Conservation (phyloP, 352 stramenopile species). For the Thalassiosira livingstoniorum region DNA sequence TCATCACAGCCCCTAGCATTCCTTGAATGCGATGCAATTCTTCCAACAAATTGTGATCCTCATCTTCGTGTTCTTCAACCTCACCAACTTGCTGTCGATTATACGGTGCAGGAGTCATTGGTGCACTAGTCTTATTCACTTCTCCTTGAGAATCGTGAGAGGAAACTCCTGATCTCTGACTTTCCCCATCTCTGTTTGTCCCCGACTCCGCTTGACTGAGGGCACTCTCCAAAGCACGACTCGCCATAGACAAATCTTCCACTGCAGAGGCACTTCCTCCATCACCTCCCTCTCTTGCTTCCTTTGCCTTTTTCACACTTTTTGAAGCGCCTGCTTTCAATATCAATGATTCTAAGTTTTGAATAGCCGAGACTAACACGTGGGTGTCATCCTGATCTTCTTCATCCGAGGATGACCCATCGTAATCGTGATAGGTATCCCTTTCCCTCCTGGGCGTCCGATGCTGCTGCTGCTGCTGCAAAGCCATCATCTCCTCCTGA, state of each 20-base stretch:
- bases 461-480: conserved; percentile 12
- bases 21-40: conserved; percentile 79
- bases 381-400: conserved; percentile 72
- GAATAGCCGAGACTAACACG: conserved; percentile 74
- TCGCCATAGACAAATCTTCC: neutral
- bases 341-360: conserved; percentile 83
- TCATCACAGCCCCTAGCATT: conserved; percentile 71
- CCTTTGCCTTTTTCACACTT: conserved; percentile 10
- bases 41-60: conserved; percentile 52
- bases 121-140: neutral
- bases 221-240: neutral
- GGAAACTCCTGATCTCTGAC: neutral
- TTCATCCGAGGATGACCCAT: conserved; percentile 34
- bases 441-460: neutral
- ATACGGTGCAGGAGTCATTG: neutral
- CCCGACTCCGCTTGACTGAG: neutral
- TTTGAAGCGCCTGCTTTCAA: conserved; percentile 64
- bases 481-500: neutral
- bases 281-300: neutral
- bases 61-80: conserved; percentile 22
- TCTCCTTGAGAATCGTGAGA: neutral
- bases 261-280: too few species aligned
- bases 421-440: neutral
- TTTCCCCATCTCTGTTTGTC: neutral
- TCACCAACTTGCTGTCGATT: too few species aligned